phyloP scores from a whole-genome alignment of 495 filamentous ascomycete genomes.

The Aspergillus haitiensis region DNA sequence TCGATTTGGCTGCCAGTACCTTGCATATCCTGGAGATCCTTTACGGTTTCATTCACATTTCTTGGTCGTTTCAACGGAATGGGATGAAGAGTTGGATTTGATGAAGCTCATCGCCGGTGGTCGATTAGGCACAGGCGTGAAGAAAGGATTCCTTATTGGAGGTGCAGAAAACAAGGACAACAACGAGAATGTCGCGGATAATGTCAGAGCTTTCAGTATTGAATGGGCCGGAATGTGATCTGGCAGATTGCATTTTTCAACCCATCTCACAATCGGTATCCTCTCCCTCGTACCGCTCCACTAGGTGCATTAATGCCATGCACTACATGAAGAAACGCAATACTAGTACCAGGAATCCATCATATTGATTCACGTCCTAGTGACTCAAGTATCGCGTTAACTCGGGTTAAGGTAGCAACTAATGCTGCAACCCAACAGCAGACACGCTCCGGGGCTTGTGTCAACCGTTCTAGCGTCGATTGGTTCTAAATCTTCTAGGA shows the following conservation, averaged over 20 bases:
- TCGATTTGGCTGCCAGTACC: conserved; percentile 91
- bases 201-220: conserved; percentile 69
- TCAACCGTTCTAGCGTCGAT: too few relatives aligned
- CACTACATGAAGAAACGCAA: too few relatives aligned
- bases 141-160: conserved; percentile 90
- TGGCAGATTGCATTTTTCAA: not conserved
- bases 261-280: too few relatives aligned
- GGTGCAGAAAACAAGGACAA: conserved; percentile 49
- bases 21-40: conserved; percentile 92
- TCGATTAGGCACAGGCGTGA: conserved; percentile 86
- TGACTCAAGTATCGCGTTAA: too few relatives aligned
- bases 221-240: conserved; percentile 82
- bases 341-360: too few relatives aligned
- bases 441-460: too few relatives aligned
- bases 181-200: conserved; percentile 28
- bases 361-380: too few relatives aligned
- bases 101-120: conserved; percentile 83
- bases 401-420: too few relatives aligned
- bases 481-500: too few relatives aligned
- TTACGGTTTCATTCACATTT: conserved; percentile 95
- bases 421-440: too few relatives aligned
- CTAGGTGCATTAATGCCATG: too few relatives aligned
- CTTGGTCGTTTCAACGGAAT: conserved; percentile 70
- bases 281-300: too few relatives aligned
- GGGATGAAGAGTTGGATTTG: conserved; percentile 83